Evolutionary conservation across 169 alveolate genomes (phyloP).

Genomic region (Eimeria falciformis): DNA sequence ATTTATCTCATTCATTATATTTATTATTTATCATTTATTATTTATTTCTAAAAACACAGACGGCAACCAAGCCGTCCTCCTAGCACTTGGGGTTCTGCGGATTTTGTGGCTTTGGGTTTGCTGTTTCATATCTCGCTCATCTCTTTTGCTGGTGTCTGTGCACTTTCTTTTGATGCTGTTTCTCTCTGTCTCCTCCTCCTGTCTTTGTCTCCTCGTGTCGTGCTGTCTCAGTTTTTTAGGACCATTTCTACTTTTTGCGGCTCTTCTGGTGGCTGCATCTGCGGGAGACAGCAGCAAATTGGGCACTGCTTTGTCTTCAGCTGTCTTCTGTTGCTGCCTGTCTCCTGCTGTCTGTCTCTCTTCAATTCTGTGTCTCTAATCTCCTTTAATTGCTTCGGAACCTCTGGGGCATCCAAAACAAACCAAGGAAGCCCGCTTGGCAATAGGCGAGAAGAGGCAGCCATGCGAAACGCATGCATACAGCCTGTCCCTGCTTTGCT

Average conservation of each 20-base stretch:
- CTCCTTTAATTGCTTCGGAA: not conserved
- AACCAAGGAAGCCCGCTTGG: too few species aligned
- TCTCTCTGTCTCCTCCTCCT: not conserved
- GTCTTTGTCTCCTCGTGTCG: not conserved
- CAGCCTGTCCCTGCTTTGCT: too few species aligned
- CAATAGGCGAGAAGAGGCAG: too few species aligned
- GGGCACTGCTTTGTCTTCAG: not conserved
- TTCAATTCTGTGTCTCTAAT: not conserved
- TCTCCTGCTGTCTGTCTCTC: not conserved
- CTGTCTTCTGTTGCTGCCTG: not conserved
- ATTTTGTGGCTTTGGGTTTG: too few species aligned
- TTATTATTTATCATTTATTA: not conserved
- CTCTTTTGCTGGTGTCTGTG: too few species aligned
- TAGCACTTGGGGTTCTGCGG: too few species aligned
- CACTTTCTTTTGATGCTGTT: not conserved
- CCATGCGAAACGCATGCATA: too few species aligned
- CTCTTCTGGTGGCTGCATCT: too few species aligned
- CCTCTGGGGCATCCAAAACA: too few species aligned
- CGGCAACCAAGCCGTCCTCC: too few species aligned
- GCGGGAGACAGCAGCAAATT: too few species aligned
- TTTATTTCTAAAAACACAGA: not conserved
- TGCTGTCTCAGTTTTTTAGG: not conserved
- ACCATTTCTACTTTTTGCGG: not conserved
- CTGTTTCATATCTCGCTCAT: too few species aligned
- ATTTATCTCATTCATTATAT: not conserved